Evolutionary conservation across 208 protist genomes (phyloP), one percentile per base, ranked within the genome.

Genomic region (Endotrypanum monterogeii): DNA sequence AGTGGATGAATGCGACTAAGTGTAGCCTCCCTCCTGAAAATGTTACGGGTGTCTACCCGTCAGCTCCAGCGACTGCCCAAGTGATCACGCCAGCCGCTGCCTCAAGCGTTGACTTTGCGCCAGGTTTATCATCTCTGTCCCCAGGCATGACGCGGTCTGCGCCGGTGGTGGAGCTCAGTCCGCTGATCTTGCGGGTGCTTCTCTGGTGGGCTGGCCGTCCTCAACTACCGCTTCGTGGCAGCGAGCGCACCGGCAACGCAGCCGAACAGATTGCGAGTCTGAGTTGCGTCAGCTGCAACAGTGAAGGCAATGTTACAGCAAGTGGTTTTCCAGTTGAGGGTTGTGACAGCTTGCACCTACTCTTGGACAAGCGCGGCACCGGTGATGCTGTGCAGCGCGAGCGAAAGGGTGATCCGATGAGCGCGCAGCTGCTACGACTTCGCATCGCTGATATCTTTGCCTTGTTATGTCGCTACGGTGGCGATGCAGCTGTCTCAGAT

Each of bases 201-300:
- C 66, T 81, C 14, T 81, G 76, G 76, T 81, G 76, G 76, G 70
- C 71, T 3, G 46, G 65, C 9, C 76, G 50, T 2, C 76, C 71
- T 20, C 55, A 41, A 66, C 71, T 81, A 20, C 76, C 76, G 18
- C 39, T 56, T 2, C 44, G 60, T 25, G 55, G 46, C 32, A 46
- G 62, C 39, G 65, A 25, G 14, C 9, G n/a, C 20, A 37, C 35
- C 44, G 58, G 8, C 35, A 63, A 46, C 32, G 58, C 16, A 16
- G 35, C 20, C 25, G 32, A 18, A 41, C 58, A 63, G 35, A 25
- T 5, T 63, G 5, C 32, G 7, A 14, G n/a, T 37, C 39, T 28
- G 8, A n/a, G 6, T 25, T 23, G 18, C 35, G 25, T 63, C 35
- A 25, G 28, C 30, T 2, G 20, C 58, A 2, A 28, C 18, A 9